Base-by-base conservation (phyloP, 768 basidiomycete genomes). In the Mycena vitilis region DNA sequence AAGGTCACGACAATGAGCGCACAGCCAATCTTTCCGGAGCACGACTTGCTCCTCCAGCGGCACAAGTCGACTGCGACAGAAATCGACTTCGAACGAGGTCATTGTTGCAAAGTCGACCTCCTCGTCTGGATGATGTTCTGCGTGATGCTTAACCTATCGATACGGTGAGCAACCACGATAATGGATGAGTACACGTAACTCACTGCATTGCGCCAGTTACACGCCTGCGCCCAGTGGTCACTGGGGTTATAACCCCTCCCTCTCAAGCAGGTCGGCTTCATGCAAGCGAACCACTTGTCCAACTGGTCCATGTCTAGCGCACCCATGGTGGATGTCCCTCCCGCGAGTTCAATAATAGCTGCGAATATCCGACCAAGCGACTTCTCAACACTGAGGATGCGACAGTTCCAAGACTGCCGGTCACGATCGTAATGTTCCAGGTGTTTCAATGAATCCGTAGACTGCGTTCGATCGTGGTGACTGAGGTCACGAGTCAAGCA, bases 341-440 rank as follows among this genome's bases (percentile, higher is more conserved):
- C 53, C 13, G 62, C 62, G 44, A 56, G 18, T 4, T 44, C 56
- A 11, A 56, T 45, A 16, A 56, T 38, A 15, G 53, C 44, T 38
- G 45, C 42, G 44, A 63, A 63, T 55, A 55, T 63, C 18, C 44
- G 36, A 20, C 62, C 62, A 2, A 63, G 34, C 1, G 53, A 63
- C 62, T 47, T 63, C n/a, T 63, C 62, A 12, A 63, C 45, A 16
- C 30, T 55, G 45, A 63, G 62, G 36, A 63, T 63, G 51, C 62
- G 62, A 16, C 53, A 56, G 34, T 56, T 63, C 62, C 62, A 63
- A 6, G 45, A n/a, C 2, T n/a, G 42, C 12, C 62, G 62, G 45
- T 63, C 62, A 16, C 62, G 62, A 23, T 63, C 54, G 45, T 48
- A 63, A 36, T 53, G 15, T 12, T 42, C 52, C 25, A 62, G 60